Percentiles rank a stretch among this genome's conserved stretches.
Evolutionary conservation across 2,329 filamentous ascomycete genomes (phyloP).

Genomic region (Exutisphaerella laricina): DNA sequence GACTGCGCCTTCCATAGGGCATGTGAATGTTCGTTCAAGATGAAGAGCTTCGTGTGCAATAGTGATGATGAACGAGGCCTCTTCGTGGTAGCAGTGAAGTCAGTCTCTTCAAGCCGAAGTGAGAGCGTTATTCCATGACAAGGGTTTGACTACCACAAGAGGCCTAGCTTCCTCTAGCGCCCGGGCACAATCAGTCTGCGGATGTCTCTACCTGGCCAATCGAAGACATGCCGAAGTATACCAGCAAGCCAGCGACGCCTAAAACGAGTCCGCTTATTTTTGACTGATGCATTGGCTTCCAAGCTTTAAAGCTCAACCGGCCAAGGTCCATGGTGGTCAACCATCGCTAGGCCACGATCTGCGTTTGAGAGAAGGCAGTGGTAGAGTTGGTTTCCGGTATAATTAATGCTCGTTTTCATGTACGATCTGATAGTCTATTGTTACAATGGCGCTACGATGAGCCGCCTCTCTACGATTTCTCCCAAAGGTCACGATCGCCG

Average conservation of each 20-base stretch:
- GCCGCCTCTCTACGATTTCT: not conserved
- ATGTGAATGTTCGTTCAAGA: not conserved
- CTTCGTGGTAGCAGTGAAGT: too few relatives aligned
- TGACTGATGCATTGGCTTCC: not conserved
- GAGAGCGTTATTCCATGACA: constrained; percentile 1
- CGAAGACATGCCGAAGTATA: not conserved
- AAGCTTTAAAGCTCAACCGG: not conserved
- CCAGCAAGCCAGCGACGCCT: not conserved
- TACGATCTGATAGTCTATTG: not conserved
- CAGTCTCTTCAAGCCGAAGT: not conserved
- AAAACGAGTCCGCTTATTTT: not conserved
- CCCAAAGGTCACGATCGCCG: not conserved
- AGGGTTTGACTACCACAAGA: constrained; percentile 1
- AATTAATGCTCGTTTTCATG: not conserved
- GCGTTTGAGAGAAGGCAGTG: not conserved
- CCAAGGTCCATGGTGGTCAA: not conserved
- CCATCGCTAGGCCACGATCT: not conserved
- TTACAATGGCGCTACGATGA: too few relatives aligned
- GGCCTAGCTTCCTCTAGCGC: not conserved
- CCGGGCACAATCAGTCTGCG: too few relatives aligned
- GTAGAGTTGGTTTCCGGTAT: not conserved
- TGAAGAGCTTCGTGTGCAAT: too few relatives aligned
- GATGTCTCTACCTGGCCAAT: too few relatives aligned
- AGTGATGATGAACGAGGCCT: too few relatives aligned
- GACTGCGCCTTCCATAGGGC: not conserved